Percentiles rank a stretch among this genome's conserved stretches.
Evolutionary conservation across 148 eudicot species (phyloP).

Genomic region (Hydrangea macrophylla): DNA sequence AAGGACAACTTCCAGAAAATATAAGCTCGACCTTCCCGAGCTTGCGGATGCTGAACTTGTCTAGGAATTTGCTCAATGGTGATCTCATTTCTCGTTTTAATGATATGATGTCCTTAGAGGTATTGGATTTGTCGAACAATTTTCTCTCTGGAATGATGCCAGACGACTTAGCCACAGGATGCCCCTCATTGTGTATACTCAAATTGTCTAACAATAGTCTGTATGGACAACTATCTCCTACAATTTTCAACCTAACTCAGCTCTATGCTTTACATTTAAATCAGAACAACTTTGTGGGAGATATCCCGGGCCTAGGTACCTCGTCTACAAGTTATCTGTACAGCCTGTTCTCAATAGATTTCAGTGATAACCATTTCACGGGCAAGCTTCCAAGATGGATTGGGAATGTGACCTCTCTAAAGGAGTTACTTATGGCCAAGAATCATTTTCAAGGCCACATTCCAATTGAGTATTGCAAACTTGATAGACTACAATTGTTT

Average conservation of each 20-base stretch:
- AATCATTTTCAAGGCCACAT: slow-evolving; percentile 8
- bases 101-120: too few species aligned
- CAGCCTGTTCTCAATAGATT: too few species aligned
- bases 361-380: slow-evolving; percentile 8
- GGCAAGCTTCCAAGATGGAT: slow-evolving; percentile 8
- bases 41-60: too few species aligned
- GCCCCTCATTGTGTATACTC: background rate
- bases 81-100: too few species aligned
- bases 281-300: slow-evolving; percentile 12
- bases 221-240: slow-evolving; percentile 15
- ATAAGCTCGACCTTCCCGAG: too few species aligned
- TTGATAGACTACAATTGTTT: background rate
- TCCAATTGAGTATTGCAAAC: background rate
- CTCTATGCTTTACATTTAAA: background rate
- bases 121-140: too few species aligned
- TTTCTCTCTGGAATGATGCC: too few species aligned
- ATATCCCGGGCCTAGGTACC: too few species aligned
- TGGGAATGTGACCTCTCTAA: background rate
- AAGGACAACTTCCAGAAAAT: too few species aligned
- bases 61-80: too few species aligned
- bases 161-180: too few species aligned
- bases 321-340: too few species aligned
- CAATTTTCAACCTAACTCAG: background rate
- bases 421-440: background rate
- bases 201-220: background rate